Evolutionary conservation across 176 grass and related monocot genomes (phyloP).

Genomic region (Rhipidocladum racemiflorum): DNA sequence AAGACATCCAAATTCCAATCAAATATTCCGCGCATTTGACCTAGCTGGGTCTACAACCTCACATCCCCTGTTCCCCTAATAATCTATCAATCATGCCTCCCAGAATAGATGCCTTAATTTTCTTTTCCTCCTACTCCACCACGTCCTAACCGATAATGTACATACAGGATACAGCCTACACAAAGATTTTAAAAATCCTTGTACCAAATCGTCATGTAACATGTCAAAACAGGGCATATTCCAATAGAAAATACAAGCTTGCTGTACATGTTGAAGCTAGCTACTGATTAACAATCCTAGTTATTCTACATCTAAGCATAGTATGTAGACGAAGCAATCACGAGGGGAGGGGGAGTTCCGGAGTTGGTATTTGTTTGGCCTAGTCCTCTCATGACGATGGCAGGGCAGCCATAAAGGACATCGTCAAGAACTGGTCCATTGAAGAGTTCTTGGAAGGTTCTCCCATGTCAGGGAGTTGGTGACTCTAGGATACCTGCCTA

Average conservation of each 20-base stretch:
- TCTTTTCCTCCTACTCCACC: not conserved
- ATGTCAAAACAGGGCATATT: not conserved
- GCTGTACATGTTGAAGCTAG: not conserved
- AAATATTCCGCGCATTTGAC: conserved; percentile 43
- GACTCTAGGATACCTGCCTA: conserved; percentile 9
- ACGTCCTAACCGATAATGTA: conserved; percentile 15
- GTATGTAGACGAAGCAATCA: conserved; percentile 28
- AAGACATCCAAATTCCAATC: conserved; percentile 7
- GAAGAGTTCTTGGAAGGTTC: conserved; percentile 49
- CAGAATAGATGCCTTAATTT: not conserved
- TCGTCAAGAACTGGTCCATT: conserved; percentile 38
- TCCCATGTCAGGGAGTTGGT: conserved; percentile 45
- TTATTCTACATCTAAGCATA: not conserved
- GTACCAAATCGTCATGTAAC: not conserved
- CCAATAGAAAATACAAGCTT: not conserved
- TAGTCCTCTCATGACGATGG: not conserved
- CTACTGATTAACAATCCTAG: not conserved
- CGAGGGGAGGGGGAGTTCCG: not conserved
- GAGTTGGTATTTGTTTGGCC: too few relatives aligned
- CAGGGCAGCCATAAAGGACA: conserved; percentile 20
- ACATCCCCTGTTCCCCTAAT: conserved; percentile 18
- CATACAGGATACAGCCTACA: not conserved
- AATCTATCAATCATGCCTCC: not conserved
- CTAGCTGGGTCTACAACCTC: conserved; percentile 12
- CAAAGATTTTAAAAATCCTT: not conserved